Base-by-base conservation (phyloP, 148 eudicot species). In the Simmondsia chinensis region DNA sequence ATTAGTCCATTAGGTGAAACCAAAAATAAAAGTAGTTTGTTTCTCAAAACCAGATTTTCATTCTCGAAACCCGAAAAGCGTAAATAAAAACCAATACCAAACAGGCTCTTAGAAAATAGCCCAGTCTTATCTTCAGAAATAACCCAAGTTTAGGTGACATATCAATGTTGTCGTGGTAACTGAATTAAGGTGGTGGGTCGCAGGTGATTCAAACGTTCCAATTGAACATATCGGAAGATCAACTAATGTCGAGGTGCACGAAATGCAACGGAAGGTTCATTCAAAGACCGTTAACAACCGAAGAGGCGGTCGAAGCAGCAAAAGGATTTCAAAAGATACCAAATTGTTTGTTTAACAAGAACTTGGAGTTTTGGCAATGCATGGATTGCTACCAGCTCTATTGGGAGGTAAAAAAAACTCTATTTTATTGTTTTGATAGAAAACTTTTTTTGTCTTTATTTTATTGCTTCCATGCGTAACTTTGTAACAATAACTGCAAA, bases 311-410 rank as follows among this genome's bases (percentile, higher is more conserved):
- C 44, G 82, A 85, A 74, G 95, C 95, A 39, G 82, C 84, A 43
- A 82, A 74, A 42, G 79, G 83, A 29, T 79, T 73, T 47, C 86
- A 89, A 71, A 80, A 81, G 72, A 89, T 89, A 45, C 97, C 97
- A 3, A 75, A 66, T 58, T 89, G 97, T 62, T 61, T 89, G 46
- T 89, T 89, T 69, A 68, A 85, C 61, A 78, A 72, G 63, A 70
- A 85, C 57, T 30, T 79, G 24, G 93, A 89, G 60, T 89, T 89
- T 46, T 89, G 97, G 97, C 93, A 89, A 62, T 89, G 97, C 71
- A 89, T 54, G 78, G 88, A 85, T 61, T 89, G 95, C 72, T 63
- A 82, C 56, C 93, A 84, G 60, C 84, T 89, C 39, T 85, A 84
- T 43, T 89, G 97, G 97, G 95, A 89, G 97, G 97, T 89, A 40